Conservation (phyloP, 768 basidiomycete species). For the Galerina sulciceps region DNA sequence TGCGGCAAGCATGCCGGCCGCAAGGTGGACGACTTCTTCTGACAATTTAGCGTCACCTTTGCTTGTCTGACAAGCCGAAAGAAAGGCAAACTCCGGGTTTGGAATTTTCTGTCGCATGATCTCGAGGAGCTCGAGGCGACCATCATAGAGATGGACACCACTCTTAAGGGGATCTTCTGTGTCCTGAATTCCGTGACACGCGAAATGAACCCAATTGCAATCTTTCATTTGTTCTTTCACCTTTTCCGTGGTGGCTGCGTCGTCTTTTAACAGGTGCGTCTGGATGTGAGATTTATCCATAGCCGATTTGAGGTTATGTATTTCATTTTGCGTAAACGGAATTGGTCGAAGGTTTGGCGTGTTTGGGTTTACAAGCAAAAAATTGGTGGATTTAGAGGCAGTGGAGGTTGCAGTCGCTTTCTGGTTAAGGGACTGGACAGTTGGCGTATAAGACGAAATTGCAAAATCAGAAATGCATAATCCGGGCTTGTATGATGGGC, state of each 20-base stretch:
- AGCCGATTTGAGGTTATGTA: neutral
- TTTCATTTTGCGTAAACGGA: constrained; percentile 5
- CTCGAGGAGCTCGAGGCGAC: too few species aligned
- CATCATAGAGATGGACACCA: too few species aligned
- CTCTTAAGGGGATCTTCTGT: too few species aligned
- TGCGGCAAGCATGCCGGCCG: constrained; percentile 41
- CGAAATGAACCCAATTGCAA: too few species aligned
- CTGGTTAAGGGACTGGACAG: constrained; percentile 13
- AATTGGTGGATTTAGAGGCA: neutral
- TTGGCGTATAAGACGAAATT: constrained; percentile 27
- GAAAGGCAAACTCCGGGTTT: constrained; percentile 37
- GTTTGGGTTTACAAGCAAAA: constrained; percentile 14
- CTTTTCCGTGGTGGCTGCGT: too few species aligned
- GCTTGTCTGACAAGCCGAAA: constrained; percentile 46
- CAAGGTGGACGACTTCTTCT: constrained; percentile 36
- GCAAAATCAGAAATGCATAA: constrained; percentile 15
- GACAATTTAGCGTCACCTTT: constrained; percentile 27
- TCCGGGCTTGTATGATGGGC: neutral
- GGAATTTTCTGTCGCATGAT: too few species aligned
- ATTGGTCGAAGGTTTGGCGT: too few species aligned
- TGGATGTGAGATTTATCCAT: neutral
- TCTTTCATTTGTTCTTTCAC: constrained; percentile 9
- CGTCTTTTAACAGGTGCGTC: too few species aligned
- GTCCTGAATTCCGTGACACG: too few species aligned
- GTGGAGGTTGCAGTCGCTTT: neutral